A percentile compares a stretch with the other conserved stretches of the same genome.
Conservation (phyloP, 805 yeast species). For the Ogataea saltuana region DNA sequence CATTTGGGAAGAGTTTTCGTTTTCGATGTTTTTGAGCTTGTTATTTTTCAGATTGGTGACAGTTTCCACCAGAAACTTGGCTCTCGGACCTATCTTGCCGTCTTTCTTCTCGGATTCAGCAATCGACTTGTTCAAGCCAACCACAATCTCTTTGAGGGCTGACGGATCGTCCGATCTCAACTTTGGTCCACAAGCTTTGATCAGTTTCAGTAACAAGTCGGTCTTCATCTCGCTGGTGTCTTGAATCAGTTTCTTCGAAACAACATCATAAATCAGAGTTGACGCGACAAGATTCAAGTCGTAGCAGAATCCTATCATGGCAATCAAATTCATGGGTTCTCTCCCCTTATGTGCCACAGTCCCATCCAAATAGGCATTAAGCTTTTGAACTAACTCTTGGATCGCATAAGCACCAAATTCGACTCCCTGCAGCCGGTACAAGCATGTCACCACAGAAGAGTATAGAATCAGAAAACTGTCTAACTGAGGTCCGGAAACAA, state of each 20-base stretch:
- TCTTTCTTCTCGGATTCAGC: conserved; percentile 38
- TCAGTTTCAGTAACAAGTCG: conserved; percentile 70
- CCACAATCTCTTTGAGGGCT: conserved; percentile 77
- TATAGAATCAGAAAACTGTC: conserved; percentile 81
- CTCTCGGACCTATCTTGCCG: conserved; percentile 53
- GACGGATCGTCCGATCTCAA: conserved; percentile 88
- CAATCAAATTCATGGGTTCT: conserved; percentile 54
- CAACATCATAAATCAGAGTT: conserved; percentile 73
- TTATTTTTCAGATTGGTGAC: conserved; percentile 85
- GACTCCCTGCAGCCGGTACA: conserved; percentile 77
- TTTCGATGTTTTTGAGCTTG: conserved; percentile 55
- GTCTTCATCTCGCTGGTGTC: conserved; percentile 67
- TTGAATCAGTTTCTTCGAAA: conserved; percentile 42
- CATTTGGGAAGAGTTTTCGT: conserved; percentile 54
- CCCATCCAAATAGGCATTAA: conserved; percentile 45
- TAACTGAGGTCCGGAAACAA: conserved; percentile 61
- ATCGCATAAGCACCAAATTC: conserved; percentile 88
- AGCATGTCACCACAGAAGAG: conserved; percentile 71
- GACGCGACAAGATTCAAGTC: conserved; percentile 76
- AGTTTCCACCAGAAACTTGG: conserved; percentile 81
- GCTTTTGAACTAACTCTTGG: conserved; percentile 75
- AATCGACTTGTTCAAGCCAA: conserved; percentile 52
- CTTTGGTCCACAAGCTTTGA: conserved; percentile 78
- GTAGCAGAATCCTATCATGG: conserved; percentile 75
- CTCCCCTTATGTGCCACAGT: conserved; percentile 32